Conservation (phyloP, 371 early-diverging fungal species). For the Mycotypha africana region DNA sequence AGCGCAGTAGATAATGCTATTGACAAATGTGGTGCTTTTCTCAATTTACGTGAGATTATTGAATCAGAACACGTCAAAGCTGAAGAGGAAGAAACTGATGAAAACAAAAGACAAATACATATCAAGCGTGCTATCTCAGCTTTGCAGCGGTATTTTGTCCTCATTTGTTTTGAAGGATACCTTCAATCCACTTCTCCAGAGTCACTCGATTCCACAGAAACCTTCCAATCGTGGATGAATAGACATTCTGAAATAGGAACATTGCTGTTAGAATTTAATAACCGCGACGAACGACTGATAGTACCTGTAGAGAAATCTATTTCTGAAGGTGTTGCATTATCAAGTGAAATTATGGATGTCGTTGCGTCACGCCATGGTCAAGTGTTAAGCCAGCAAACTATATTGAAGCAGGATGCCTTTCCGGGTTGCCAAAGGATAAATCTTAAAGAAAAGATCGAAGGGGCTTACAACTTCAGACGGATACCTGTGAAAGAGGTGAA, state of each 20-base stretch:
- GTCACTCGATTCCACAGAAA: conserved; percentile 8
- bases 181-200: conserved; percentile 19
- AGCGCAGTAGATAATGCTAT: conserved; percentile 45
- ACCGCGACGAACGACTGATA: conserved; percentile 14
- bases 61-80: conserved; percentile 35
- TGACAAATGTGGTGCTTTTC: conserved; percentile 35
- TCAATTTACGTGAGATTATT: conserved; percentile 48
- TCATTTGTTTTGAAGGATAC: conserved; percentile 48
- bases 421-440: conserved; percentile 59
- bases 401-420: conserved; percentile 55
- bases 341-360: conserved; percentile 49
- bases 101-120: conserved; percentile 1
- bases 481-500: conserved; percentile 25
- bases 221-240: conserved; percentile 44
- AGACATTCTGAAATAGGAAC: conserved; percentile 46
- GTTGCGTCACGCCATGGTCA: conserved; percentile 45
- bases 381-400: conserved; percentile 50
- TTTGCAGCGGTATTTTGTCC: conserved; percentile 47
- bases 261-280: conserved; percentile 35
- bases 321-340: conserved; percentile 55
- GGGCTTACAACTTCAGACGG: conserved; percentile 52
- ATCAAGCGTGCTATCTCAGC: conserved; percentile 21
- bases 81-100: conserved; percentile 24
- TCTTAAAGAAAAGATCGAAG: conserved; percentile 51
- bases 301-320: conserved; percentile 43